phyloP scores from a whole-genome alignment of 2,329 filamentous ascomycete species.

The Saccharata proteae region DNA sequence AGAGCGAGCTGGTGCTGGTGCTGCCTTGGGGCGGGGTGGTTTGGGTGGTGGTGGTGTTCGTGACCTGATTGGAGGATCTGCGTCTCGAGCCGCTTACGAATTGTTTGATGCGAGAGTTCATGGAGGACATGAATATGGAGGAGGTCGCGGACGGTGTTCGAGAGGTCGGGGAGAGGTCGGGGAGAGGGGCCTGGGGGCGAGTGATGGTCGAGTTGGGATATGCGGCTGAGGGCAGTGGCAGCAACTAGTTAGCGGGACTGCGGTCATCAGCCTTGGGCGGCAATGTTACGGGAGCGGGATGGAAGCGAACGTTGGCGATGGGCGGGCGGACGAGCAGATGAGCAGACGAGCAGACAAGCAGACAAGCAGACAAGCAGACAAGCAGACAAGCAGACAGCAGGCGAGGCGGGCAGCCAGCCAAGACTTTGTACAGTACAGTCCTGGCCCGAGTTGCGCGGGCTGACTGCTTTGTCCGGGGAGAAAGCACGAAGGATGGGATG shows the following conservation, averaged over 20 bases:
- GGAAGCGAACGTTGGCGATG: constrained; percentile 5
- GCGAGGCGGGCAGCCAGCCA: no score
- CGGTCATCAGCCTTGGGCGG: no score
- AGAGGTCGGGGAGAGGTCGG: constrained; percentile 20
- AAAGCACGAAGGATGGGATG: no score
- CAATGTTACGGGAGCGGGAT: no score
- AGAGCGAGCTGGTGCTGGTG: constrained; percentile 21
- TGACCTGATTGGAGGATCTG: constrained; percentile 48
- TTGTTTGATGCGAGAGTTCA: constrained; percentile 69
- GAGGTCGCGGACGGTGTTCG: no score
- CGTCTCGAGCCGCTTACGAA: constrained; percentile 66
- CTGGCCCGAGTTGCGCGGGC: no score
- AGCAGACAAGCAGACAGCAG: constrained; percentile 1
- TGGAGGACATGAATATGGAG: constrained; percentile 53
- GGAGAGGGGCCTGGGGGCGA: constrained; percentile 13
- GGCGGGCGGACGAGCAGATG: constrained; percentile 4
- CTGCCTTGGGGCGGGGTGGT: constrained; percentile 28
- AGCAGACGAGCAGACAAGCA: constrained; percentile 6
- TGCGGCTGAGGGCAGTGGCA: no score
- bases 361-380: constrained; percentile 7
- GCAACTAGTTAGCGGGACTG: no score
- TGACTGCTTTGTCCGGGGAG: no score
- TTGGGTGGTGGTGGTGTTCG: constrained; percentile 24
- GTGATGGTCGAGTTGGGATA: constrained; percentile 7
- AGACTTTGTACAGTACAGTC: no score